Evolutionary conservation across 495 filamentous ascomycete species (phyloP).

Genomic region (Platismatia glauca): DNA sequence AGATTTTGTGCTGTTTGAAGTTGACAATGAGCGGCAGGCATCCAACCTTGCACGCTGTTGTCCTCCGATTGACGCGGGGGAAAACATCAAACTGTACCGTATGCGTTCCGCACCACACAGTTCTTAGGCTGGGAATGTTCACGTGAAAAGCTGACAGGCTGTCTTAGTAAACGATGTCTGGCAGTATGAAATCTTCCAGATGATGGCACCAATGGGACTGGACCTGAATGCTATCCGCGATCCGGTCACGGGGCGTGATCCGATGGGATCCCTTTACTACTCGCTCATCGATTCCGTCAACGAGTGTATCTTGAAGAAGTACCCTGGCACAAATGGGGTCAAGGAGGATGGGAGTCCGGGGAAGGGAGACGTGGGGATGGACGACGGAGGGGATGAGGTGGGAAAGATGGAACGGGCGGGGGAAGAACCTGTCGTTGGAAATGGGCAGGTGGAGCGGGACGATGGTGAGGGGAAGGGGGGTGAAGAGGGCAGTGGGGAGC

Average conservation of each 20-base stretch:
- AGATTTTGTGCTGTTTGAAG: too few species aligned
- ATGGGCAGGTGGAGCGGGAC: neutral
- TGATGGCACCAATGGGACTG: too few species aligned
- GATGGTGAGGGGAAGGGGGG: neutral
- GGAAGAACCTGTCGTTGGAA: neutral
- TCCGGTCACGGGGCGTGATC: neutral
- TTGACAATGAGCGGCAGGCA: too few species aligned
- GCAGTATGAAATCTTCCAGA: too few species aligned
- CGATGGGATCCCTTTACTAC: neutral
- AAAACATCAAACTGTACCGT: too few species aligned
- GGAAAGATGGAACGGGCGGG: too few species aligned
- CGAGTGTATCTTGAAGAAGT: neutral
- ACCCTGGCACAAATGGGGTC: accelerated
- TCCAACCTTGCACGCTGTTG: too few species aligned
- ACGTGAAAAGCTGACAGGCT: too few species aligned
- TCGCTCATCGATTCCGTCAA: neutral
- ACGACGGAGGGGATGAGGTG: neutral
- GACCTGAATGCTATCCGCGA: neutral
- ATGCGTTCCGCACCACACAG: too few species aligned
- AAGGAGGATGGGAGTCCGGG: neutral
- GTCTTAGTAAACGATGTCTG: too few species aligned
- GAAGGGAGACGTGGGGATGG: neutral
- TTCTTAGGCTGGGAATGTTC: too few species aligned
- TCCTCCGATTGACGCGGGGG: too few species aligned
- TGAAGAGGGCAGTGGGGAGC: neutral